Conservation (phyloP, 139 green algal genomes). For the Chlorella sp. region DNA sequence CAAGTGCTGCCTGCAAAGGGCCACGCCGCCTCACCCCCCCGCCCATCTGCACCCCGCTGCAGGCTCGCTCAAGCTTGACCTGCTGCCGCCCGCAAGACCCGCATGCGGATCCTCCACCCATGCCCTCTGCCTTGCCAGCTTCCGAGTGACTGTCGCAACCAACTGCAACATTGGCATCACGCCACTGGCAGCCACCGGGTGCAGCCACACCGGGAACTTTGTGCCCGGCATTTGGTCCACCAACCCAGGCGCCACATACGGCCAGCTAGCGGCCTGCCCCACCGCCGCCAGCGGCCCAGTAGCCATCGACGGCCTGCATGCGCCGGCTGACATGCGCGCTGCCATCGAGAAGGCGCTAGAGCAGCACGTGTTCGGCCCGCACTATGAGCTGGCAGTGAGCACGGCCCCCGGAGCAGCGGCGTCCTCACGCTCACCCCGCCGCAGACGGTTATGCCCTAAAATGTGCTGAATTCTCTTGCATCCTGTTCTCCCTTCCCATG, state of each 20-base stretch:
- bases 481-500: no score
- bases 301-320: neutral
- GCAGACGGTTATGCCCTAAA: neutral
- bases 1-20: neutral
- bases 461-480: no score
- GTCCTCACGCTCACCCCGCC: neutral
- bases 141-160: neutral
- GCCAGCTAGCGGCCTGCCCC: neutral
- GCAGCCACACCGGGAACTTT: neutral
- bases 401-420: constrained; percentile 7
- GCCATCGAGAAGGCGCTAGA: constrained; percentile 3
- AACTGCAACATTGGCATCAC: constrained; percentile 1
- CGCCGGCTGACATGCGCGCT: neutral
- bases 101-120: neutral
- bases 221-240: constrained; percentile 23
- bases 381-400: neutral
- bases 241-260: constrained; percentile 4
- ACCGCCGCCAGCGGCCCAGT: neutral
- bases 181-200: neutral
- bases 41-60: neutral
- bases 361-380: neutral
- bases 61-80: constrained; percentile 19
- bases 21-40: neutral
- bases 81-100: neutral
- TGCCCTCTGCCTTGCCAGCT: constrained; percentile 12